phyloP scores from a whole-genome alignment of 2,329 filamentous ascomycete species.

The Talaromyces albobiverticillius region DNA sequence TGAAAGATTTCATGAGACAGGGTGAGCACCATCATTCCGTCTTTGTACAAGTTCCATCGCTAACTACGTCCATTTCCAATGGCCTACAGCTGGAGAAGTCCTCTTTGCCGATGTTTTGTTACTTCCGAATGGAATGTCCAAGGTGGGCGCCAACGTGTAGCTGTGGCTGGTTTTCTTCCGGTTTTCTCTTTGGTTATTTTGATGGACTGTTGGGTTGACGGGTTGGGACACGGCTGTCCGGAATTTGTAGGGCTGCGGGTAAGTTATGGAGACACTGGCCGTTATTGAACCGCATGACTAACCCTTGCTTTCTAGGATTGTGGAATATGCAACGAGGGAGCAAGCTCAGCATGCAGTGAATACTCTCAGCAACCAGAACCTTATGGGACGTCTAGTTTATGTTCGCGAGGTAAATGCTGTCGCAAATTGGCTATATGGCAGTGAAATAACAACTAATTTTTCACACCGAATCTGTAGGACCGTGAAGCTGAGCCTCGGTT shows the following conservation, averaged over 20 bases:
- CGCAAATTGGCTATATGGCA: not conserved
- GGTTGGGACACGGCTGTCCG: conserved; percentile 87
- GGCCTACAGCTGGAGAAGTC: conserved; percentile 83
- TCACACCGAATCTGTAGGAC: conserved; percentile 58
- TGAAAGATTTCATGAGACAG: conserved; percentile 99
- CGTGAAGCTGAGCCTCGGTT: conserved; percentile 98
- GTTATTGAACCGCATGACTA: conserved; percentile 1
- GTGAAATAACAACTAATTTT: not conserved
- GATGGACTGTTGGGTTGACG: conserved; percentile 98
- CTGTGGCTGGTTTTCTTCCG: conserved; percentile 68
- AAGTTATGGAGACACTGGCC: conserved; percentile 47
- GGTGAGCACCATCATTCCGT: conserved; percentile 59
- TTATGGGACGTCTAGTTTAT: conserved; percentile 98
- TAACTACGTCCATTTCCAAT: conserved; percentile 26
- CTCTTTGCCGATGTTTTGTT: conserved; percentile 98
- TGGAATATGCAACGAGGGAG: conserved; percentile 99
- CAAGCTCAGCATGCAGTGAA: conserved; percentile 97
- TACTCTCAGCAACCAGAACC: conserved; percentile 97
- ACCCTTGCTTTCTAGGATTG: conserved; percentile 66
- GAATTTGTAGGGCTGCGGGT: conserved; percentile 99
- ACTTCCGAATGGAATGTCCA: conserved; percentile 99
- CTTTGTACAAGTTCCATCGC: conserved; percentile 18
- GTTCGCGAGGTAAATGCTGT: conserved; percentile 75
- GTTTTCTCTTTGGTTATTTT: conserved; percentile 58
- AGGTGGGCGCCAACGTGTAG: conserved; percentile 96